Base-by-base conservation (phyloP, 2,329 filamentous ascomycete genomes). In the Mycosphaerella sp. region DNA sequence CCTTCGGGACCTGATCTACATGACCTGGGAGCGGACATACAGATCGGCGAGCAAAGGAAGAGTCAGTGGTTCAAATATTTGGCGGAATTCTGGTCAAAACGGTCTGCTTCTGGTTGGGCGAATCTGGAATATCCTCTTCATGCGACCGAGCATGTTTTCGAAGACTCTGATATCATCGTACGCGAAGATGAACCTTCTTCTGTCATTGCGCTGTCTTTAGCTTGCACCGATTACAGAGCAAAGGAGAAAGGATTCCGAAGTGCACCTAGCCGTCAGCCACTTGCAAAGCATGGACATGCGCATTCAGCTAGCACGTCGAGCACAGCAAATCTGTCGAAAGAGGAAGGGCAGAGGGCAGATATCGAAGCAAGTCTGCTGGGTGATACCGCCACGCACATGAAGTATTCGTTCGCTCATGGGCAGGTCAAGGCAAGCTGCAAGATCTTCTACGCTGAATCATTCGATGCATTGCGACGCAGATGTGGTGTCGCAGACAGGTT, bases 401-500 rank as follows among this genome's bases (percentile, higher is more conserved):
- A 94, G 66, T 98, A 96, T 66, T 89, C 95, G 54, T 98, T 97
- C 70, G 85, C 85, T 25, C 90, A 96, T 66, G 89, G 91, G 0
- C 84, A 87, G n/a, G 91, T 94, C 2, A 88, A 86, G 63, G 95
- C 96, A 80, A 85, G 91, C 44, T 97, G 94, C 75, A 98, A 98
- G 71, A 93, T 98, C 41, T 97, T 98, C 70, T 98, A 94, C 64
- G 93, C 93, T 0, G 93, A 97, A 68, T 93, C 96, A 57, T 98
- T 98, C 62, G 93, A 98, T 70, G 93, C 93, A 2, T 78, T 98
- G 35, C 83, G 93, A 50, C 81, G 87, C 50, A 96, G 95, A 70
- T 97, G 91, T 59, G 91, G 91, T 13, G 86, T 96, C 7, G 84
- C 89, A 1, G 90, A 97, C 65, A 86, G 93, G 32, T 95, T 98